Conservation (phyloP, 139 green algal genomes). For the Chlamydomonas sp. region DNA sequence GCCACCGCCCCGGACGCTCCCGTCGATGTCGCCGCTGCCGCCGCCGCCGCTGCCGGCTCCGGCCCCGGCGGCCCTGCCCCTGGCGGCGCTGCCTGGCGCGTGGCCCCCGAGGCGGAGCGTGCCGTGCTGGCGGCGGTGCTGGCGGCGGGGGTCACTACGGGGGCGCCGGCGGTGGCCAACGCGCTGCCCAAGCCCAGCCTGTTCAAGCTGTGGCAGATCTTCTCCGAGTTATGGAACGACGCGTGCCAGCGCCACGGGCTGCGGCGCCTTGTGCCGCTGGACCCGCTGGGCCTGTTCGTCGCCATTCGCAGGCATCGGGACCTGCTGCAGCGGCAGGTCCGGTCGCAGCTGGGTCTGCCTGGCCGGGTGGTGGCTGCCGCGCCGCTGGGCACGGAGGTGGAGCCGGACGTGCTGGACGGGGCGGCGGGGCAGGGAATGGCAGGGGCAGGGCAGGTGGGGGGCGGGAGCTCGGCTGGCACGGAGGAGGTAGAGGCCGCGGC, state of each 20-base stretch:
- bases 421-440: neutral
- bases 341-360: conserved; percentile 16
- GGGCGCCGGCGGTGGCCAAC: neutral
- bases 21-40: neutral
- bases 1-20: too few relatives aligned
- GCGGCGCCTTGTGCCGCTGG: conserved; percentile 46
- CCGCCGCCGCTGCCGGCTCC: neutral
- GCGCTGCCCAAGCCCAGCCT: conserved; percentile 47
- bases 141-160: too few relatives aligned
- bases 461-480: too few relatives aligned
- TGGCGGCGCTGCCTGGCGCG: neutral
- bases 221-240: conserved; percentile 60
- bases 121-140: neutral
- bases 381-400: neutral
- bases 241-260: conserved; percentile 41
- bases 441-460: neutral
- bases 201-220: conserved; percentile 45
- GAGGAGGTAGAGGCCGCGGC: too few relatives aligned
- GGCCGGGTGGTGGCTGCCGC: conserved; percentile 25
- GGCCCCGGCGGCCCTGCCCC: neutral
- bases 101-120: conserved; percentile 22
- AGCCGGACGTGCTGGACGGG: conserved; percentile 7
- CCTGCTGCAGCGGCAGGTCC: conserved; percentile 2
- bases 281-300: conserved; percentile 50
- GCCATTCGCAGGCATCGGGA: conserved; percentile 41